These are phyloP conservation scores for Ceratobasidium sp. DNA, from an alignment of 1,284 basidiomycete species.

Conservation along the genomic window DNA sequence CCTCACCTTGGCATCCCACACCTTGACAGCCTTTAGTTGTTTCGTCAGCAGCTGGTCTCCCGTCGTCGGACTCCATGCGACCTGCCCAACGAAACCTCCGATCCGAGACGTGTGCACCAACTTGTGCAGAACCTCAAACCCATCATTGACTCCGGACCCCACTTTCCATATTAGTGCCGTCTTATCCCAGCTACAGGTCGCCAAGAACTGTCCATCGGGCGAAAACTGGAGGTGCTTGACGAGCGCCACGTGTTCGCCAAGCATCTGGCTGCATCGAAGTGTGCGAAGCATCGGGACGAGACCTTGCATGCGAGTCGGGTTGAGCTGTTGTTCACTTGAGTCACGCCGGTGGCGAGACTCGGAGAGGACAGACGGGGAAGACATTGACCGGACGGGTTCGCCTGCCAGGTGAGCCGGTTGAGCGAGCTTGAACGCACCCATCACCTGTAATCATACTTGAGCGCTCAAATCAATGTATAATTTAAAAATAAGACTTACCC, in stretches of 20 bases:
- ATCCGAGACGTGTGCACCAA: slow-evolving; percentile 10
- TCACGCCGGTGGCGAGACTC: slow-evolving; percentile 26
- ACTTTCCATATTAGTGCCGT: slow-evolving; percentile 35
- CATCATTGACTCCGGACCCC: neutral
- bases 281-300: slow-evolving; percentile 29
- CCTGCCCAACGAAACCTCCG: slow-evolving; percentile 34
- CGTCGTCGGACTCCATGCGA: slow-evolving; percentile 39
- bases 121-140: slow-evolving; percentile 19
- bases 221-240: slow-evolving; percentile 44
- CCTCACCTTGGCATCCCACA: slow-evolving; percentile 37
- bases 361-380: slow-evolving; percentile 11
- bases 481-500: slow-evolving; percentile 7
- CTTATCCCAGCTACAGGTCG: slow-evolving; percentile 33
- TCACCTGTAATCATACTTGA: slow-evolving; percentile 6
- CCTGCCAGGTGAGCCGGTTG: neutral
- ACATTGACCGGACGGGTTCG: slow-evolving; percentile 36
- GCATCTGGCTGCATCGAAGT: slow-evolving; percentile 13
- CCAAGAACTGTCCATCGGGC: slow-evolving; percentile 38
- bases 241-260: slow-evolving; percentile 16
- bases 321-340: slow-evolving; percentile 19
- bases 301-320: slow-evolving; percentile 7
- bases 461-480: neutral
- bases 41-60: slow-evolving; percentile 32
- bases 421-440: slow-evolving; percentile 15
- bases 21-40: slow-evolving; percentile 22